Evolutionary conservation across 306 rosid genomes (phyloP).

Genomic region (Trifolium dubium): DNA sequence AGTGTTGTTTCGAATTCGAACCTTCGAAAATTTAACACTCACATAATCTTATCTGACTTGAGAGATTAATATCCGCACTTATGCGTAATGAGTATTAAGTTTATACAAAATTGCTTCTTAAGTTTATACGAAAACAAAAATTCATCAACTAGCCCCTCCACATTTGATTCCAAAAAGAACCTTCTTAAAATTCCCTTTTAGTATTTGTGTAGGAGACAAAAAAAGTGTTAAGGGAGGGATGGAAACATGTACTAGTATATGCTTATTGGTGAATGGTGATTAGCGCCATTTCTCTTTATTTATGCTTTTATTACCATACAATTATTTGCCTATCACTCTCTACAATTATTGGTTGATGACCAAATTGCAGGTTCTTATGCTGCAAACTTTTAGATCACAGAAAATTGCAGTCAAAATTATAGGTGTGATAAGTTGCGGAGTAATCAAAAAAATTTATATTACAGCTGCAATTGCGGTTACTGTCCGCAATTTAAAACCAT

Average conservation of each 20-base stretch:
- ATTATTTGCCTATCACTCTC: not conserved
- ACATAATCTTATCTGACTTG: too few species aligned
- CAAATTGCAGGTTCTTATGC: not conserved
- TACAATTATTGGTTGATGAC: not conserved
- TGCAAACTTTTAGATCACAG: not conserved
- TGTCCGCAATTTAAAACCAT: not conserved
- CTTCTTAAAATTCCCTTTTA: not conserved
- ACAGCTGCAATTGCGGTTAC: not conserved
- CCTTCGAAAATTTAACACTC: too few species aligned
- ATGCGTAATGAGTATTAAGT: not conserved
- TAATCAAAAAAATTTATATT: too few species aligned
- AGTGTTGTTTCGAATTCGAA: not conserved
- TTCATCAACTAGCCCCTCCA: constrained; percentile 12
- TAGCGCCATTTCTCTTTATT: constrained; percentile 9
- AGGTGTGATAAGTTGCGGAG: too few species aligned
- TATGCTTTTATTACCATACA: constrained; percentile 20
- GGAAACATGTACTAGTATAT: not conserved
- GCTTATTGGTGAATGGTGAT: constrained; percentile 7
- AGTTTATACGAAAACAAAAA: not conserved
- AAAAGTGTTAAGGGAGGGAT: not conserved
- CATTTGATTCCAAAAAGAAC: constrained; percentile 8
- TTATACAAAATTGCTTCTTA: not conserved
- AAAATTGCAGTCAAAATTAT: too few species aligned
- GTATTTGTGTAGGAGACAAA: constrained; percentile 6
- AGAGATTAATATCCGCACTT: too few species aligned